These are phyloP conservation scores for Kondoa malvinella DNA, from an alignment of 768 basidiomycete genomes.

Conservation along the genomic window DNA sequence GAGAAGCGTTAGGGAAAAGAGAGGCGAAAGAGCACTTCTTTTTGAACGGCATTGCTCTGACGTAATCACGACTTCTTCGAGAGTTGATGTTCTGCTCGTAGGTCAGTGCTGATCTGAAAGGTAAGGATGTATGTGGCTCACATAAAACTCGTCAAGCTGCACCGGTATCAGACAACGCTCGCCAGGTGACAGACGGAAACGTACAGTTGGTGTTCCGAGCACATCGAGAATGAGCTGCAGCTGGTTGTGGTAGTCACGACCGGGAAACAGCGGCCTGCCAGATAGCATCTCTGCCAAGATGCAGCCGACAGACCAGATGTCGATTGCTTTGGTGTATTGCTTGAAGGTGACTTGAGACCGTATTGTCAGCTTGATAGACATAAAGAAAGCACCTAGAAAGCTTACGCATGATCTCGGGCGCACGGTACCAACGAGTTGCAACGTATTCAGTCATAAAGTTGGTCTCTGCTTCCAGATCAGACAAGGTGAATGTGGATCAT, in stretches of 20 bases:
- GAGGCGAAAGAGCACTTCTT: constrained; percentile 60
- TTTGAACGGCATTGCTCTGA: constrained; percentile 77
- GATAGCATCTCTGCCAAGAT: constrained; percentile 79
- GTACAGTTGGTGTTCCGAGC: constrained; percentile 43
- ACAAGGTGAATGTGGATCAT: no score
- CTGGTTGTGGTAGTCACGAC: constrained; percentile 57
- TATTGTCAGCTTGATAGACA: constrained; percentile 8
- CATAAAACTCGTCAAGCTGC: constrained; percentile 84
- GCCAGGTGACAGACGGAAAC: background rate
- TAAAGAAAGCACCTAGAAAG: background rate
- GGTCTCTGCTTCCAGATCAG: background rate
- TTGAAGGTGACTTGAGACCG: constrained; percentile 30
- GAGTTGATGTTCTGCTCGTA: constrained; percentile 54
- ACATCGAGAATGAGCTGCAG: constrained; percentile 81
- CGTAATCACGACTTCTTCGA: constrained; percentile 78
- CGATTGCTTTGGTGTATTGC: constrained; percentile 38
- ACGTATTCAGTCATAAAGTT: constrained; percentile 52
- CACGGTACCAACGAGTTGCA: constrained; percentile 63
- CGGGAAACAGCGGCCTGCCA: constrained; percentile 78
- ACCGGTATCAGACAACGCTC: background rate
- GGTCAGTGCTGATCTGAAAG: no score
- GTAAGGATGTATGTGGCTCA: no score
- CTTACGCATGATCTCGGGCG: constrained; percentile 39
- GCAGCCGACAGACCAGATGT: constrained; percentile 60
- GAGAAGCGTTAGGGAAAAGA: constrained; percentile 41